Conservation (phyloP, 2,329 filamentous ascomycete species). For the Didymella pinodella region DNA sequence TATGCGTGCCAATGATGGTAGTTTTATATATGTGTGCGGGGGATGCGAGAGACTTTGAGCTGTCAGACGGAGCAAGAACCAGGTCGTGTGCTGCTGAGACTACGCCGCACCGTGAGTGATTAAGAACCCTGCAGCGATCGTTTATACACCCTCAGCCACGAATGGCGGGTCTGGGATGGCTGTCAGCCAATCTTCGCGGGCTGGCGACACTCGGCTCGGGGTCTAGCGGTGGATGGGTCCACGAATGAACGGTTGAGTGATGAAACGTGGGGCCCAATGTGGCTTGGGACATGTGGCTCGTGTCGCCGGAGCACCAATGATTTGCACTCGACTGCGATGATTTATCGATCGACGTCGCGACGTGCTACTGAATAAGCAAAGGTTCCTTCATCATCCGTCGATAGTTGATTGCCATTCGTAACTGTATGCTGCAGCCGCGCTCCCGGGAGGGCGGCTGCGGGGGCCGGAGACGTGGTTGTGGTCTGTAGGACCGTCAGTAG, state of each 20-base stretch:
- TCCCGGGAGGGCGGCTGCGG: neutral
- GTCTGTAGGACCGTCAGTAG: slow-evolving; percentile 10
- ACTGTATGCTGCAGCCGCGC: neutral
- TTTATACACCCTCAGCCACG: slow-evolving; percentile 19
- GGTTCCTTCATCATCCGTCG: neutral
- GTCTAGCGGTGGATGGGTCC: neutral
- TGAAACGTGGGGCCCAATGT: slow-evolving; percentile 7
- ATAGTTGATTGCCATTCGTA: neutral
- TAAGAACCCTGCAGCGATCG: slow-evolving; percentile 12
- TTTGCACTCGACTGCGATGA: neutral
- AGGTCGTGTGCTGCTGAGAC: slow-evolving; percentile 8
- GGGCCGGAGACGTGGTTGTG: neutral
- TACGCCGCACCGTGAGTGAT: slow-evolving; percentile 6
- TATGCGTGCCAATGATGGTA: slow-evolving; percentile 2
- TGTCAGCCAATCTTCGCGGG: neutral
- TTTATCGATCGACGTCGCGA: neutral
- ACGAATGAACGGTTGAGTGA: slow-evolving; percentile 8
- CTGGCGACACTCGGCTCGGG: neutral
- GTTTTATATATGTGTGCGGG: neutral
- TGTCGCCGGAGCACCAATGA: neutral
- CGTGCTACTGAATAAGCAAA: neutral
- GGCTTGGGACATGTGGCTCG: slow-evolving; percentile 16
- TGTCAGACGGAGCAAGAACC: neutral
- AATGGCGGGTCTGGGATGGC: neutral
- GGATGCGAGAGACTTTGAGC: slow-evolving; percentile 2